Conservation (phyloP, 768 basidiomycete species). For the Termitomyces bulborhizus region DNA sequence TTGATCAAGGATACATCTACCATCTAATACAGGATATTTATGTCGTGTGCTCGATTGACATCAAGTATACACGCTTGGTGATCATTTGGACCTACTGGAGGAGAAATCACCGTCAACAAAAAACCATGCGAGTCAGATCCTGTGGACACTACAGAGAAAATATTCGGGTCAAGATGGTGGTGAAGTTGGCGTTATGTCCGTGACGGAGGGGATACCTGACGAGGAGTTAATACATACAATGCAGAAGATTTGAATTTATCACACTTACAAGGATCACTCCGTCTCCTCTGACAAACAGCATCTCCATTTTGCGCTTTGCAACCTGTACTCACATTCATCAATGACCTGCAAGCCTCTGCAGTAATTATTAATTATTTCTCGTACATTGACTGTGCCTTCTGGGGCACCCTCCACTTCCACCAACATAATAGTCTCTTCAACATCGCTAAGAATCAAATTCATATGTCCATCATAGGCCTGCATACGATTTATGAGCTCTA, state of each 20-base stretch:
- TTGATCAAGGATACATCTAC: not conserved
- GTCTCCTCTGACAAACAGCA: conserved; percentile 97
- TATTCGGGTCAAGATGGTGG: not conserved
- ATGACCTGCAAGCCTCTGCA: not conserved
- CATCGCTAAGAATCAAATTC: conserved; percentile 97
- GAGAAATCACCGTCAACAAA: not conserved
- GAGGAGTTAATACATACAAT: conserved; percentile 9
- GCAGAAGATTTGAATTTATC: conserved; percentile 3
- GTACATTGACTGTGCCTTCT: conserved; percentile 62
- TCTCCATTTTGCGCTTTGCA: conserved; percentile 91
- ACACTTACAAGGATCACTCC: conserved; percentile 86
- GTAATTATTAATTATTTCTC: conserved; percentile 13
- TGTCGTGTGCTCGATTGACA: not conserved
- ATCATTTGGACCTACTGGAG: conserved; percentile 1
- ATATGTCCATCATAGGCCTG: conserved; percentile 99
- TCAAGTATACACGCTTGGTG: not conserved
- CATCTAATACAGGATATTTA: conserved; percentile 2
- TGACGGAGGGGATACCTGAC: conserved; percentile 75
- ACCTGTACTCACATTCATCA: conserved; percentile 40
- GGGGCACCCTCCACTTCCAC: conserved; percentile 78
- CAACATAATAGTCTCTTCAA: conserved; percentile 95
- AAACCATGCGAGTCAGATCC: conserved; percentile 2
- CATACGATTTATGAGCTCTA: conserved; percentile 10
- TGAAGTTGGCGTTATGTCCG: conserved; percentile 40
- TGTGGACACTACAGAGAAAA: conserved; percentile 17